Base-by-base conservation (phyloP, 495 filamentous ascomycete species). In the Penicillium antarcticum region DNA sequence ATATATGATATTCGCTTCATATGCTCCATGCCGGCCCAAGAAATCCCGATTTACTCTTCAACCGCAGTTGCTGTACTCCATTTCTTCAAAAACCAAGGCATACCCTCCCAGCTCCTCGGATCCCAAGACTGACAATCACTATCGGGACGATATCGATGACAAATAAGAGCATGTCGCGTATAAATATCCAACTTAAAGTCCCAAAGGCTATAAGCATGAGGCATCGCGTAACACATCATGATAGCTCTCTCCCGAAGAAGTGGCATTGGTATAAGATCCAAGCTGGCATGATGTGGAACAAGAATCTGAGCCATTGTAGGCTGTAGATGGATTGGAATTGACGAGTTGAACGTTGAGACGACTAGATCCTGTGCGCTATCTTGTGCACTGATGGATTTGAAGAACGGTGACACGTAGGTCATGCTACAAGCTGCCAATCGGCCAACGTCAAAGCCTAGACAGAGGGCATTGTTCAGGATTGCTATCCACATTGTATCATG, bases 241-340 rank as follows among this genome's bases (percentile, higher is more conserved):
- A 78, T 74, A 0, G 63, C 69, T 2, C 71, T 48, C 11, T 67
- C 66, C 4, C 75, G 57, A 2, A 78, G 55, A 1, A 51, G 37
- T 0, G 75, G 75, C n/a, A 75, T 34, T 0, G 75, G 73, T 9
- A 78, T 63, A 10, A 78, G 43, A 42, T 77, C 75, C 10, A 78
- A 51, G 12, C 67, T 65, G 3, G 72, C 65, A 43, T 74, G 70
- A 49, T 76, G 75, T 9, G 71, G 67, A 33, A 71, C 62, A 5
- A 78, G 61, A 11, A 78, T 69, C 55, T 78, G 75, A 1, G 73
- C 65, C 33, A 70, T 57, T 2, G 75, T 78, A 0, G 73, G 75
- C 38, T 66, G 69, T 0, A 78, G 56, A 48, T 72, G 61, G n/a
- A 61, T 36, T 1, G 70, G 73, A 17, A 62, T 63, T 1, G 48